Percentiles rank a stretch among this genome's conserved stretches.
Evolutionary conservation across 257 asterid species (phyloP).

Genomic region (Solanum bulbocastanum): DNA sequence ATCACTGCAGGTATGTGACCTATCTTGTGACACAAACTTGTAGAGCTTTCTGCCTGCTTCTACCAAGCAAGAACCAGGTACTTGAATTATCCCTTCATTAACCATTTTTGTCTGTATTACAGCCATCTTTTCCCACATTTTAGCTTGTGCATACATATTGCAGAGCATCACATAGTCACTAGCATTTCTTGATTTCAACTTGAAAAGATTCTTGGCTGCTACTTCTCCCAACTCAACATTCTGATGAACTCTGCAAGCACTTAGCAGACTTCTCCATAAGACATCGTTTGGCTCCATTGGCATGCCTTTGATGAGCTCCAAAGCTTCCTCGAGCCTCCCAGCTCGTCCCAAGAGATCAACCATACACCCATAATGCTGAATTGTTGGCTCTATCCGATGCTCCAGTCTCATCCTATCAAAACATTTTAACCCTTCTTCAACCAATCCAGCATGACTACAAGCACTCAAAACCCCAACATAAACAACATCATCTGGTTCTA

Average conservation of each 20-base stretch:
- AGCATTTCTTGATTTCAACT: conserved; percentile 29
- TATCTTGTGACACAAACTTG: conserved; percentile 57
- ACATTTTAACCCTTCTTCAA: conserved; percentile 36
- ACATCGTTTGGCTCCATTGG: conserved; percentile 53
- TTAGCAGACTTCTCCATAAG: conserved; percentile 66
- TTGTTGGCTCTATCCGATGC: conserved; percentile 37
- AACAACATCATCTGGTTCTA: conserved; percentile 54
- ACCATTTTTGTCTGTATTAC: conserved; percentile 30
- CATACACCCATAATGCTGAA: conserved; percentile 81
- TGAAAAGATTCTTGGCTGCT: conserved; percentile 34
- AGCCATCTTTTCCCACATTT: conserved; percentile 50
- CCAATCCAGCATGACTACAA: conserved; percentile 55
- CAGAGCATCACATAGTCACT: conserved; percentile 56
- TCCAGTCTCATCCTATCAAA: conserved; percentile 44
- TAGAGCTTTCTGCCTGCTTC: conserved; percentile 41
- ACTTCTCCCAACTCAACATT: conserved; percentile 42
- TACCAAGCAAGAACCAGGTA: conserved; percentile 47
- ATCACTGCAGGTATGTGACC: conserved; percentile 22
- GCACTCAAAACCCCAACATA: conserved; percentile 65
- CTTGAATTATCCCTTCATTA: conserved; percentile 23
- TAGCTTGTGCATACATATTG: conserved; percentile 51
- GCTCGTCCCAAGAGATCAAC: conserved; percentile 68
- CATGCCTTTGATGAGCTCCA: conserved; percentile 47
- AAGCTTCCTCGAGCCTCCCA: conserved; percentile 43
- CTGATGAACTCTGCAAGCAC: conserved; percentile 49